Evolutionary conservation across 2,329 filamentous ascomycete genomes (phyloP).

Genomic region (Fusarium udum): DNA sequence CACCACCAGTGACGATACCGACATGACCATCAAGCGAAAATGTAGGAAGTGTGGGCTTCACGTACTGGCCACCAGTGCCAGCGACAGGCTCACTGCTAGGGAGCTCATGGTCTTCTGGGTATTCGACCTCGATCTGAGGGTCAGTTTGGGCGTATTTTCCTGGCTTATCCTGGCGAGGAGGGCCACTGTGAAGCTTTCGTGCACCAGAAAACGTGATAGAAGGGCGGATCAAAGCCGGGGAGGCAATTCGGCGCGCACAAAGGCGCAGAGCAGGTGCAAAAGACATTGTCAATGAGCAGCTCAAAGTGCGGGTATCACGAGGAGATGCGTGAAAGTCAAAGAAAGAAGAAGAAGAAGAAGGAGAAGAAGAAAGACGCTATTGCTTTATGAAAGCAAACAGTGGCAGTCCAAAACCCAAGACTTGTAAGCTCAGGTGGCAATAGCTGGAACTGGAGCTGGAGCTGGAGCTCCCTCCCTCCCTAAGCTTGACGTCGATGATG

Average conservation of each 20-base stretch:
- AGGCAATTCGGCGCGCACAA: constrained; percentile 40
- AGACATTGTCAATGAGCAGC: constrained; percentile 21
- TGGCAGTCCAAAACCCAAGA: constrained; percentile 6
- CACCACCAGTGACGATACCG: constrained; percentile 88
- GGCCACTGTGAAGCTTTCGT: constrained; percentile 47
- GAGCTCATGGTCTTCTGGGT: constrained; percentile 78
- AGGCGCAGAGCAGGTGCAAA: constrained; percentile 45
- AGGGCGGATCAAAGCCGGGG: constrained; percentile 35
- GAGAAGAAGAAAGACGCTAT: neutral
- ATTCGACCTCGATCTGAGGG: constrained; percentile 78
- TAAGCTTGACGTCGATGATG: constrained; percentile 32
- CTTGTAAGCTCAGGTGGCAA: constrained; percentile 28
- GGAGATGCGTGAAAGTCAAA: neutral
- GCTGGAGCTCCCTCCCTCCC: constrained; percentile 18
- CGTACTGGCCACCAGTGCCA: constrained; percentile 81
- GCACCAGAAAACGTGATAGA: constrained; percentile 36
- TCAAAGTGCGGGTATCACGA: neutral
- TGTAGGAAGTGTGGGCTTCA: constrained; percentile 83
- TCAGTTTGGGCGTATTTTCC: constrained; percentile 84
- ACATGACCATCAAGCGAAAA: constrained; percentile 89
- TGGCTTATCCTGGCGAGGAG: constrained; percentile 53
- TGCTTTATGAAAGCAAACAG: constrained; percentile 19
- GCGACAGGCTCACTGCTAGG: constrained; percentile 76
- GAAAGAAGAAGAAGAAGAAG: neutral
- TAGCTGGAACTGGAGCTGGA: constrained; percentile 29